Base-by-base conservation (phyloP, 2,329 filamentous ascomycete genomes). In the Trichoderma sp. region DNA sequence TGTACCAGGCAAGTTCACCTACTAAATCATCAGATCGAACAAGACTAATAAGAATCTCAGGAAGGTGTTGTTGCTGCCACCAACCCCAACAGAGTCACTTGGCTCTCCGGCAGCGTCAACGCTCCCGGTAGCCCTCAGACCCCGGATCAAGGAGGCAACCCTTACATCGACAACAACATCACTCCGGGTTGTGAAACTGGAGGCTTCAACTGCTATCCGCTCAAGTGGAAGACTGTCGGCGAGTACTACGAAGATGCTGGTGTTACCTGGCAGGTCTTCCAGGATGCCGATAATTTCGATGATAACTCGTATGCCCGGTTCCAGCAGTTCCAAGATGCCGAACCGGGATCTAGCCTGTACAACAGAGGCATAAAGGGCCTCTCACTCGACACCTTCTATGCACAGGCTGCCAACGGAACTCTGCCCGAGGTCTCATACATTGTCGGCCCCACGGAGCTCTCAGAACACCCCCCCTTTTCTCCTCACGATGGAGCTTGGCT, bases 241-340 rank as follows among this genome's bases (percentile, higher is more conserved):
- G 83, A 86, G 67, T 77, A 80, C 67, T 84, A 83, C 42, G 79
- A 85, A 71, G 78, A 80, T 10, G 80, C 81, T 2, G 82, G 80
- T 17, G 80, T 83, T 22, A 80, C 80, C 1, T 86, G 84, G 84
- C 80, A 83, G 42, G 78, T 84, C 2, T 86, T 78, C 71, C 83
- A 85, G 70, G 78, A 83, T 64, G 80, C 39, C 5, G 79, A 86
- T 71, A 85, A 84, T 74, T 85, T 84, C 67, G 84, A 84, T 50
- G 84, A 86, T 72, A 86, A 85, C 72, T 80, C 84, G 0, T 76
- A 84, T 15, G 83, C 84, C 39, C 84, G 83, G 80, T 87, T 87
- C 70, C 64, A 81, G 67, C 83, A 85, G 66, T 86, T 80, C 73
- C 84, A 86, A 68, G 78, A 80, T 0, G 83, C 84, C 1, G 70